A percentile compares a stretch with the other conserved stretches of the same genome.
Conservation (phyloP, 192 early-diverging fungal species). For the Umbelopsis ramanniana region DNA sequence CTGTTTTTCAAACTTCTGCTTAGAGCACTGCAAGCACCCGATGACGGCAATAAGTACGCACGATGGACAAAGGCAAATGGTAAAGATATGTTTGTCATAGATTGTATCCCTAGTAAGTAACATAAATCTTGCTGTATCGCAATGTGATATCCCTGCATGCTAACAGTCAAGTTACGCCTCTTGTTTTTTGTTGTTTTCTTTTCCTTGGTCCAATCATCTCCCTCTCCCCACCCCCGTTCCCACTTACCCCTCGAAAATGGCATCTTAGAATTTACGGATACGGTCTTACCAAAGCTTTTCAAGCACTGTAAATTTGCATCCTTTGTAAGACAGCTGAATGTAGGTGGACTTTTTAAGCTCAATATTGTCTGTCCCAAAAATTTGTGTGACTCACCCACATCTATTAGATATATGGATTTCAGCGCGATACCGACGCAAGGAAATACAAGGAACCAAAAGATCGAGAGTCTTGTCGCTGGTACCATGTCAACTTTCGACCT, state of each 20-base stretch:
- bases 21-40: conserved; percentile 40
- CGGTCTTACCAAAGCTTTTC: conserved; percentile 49
- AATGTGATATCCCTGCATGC: conserved; percentile 19
- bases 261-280: conserved; percentile 46
- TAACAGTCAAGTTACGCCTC: conserved; percentile 4
- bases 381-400: no score
- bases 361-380: no score
- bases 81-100: conserved; percentile 48
- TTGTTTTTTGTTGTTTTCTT: background rate
- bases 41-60: conserved; percentile 43
- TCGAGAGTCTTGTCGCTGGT: conserved; percentile 49
- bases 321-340: conserved; percentile 54
- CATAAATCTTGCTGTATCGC: background rate
- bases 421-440: conserved; percentile 52
- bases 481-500: conserved; percentile 48
- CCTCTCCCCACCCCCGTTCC: background rate
- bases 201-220: background rate
- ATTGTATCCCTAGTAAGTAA: conserved; percentile 43
- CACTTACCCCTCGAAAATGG: background rate
- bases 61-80: conserved; percentile 41
- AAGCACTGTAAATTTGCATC: conserved; percentile 58
- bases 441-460: conserved; percentile 52
- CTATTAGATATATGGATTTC: conserved; percentile 52
- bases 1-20: background rate
- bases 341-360: conserved; percentile 24